Evolutionary conservation across 306 rosid species (phyloP), one percentile per base, ranked within the genome.

Genomic region (Arachis stenosperma): DNA sequence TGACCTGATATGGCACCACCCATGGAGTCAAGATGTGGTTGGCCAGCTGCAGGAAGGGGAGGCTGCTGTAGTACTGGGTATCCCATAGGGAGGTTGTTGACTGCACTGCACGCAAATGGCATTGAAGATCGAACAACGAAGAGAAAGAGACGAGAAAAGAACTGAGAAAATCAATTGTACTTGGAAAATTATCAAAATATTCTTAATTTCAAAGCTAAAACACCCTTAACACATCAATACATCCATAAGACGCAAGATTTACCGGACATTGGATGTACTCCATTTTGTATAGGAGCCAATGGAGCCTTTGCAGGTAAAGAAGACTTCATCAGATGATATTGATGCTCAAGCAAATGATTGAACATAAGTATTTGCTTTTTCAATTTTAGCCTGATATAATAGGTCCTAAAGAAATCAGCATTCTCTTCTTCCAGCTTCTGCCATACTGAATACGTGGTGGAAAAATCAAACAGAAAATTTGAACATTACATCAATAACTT

Each of bases 381-480:
- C 82, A 92, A 81, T 82, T 89, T 90, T 71, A 92, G 81, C 56
- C 96, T 77, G 70, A 92, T 86, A 57, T 90, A 88, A 73, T 92
- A 92, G 43, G 88, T 94, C 82, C 92, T 85, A 76, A 88, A 92
- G 77, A 92, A 92, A 65, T 89, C 92, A 0, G 88, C 84, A 78
- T 92, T 92, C 83, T 90, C 96, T 85, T 90, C 94, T 83, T 90
- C 98, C 93, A 92, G 82, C 87, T 86, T 90, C 87, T 88, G 92
- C 98, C 96, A 92, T 50, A 92, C 98, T 92, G 82, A 78, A 82
- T 61, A 30, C 53, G 64, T 61, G 77, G 9, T 4, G 5, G 39
- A 7, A 22, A 60, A 30, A 7, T 44, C 69, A 75, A 71, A 40
- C 6, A 59, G 67, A 67, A 9, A 48, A 7, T 7, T 42, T 42